Conservation (phyloP, 164 flowering plant genomes). For the Nymphaea thermarum region DNA sequence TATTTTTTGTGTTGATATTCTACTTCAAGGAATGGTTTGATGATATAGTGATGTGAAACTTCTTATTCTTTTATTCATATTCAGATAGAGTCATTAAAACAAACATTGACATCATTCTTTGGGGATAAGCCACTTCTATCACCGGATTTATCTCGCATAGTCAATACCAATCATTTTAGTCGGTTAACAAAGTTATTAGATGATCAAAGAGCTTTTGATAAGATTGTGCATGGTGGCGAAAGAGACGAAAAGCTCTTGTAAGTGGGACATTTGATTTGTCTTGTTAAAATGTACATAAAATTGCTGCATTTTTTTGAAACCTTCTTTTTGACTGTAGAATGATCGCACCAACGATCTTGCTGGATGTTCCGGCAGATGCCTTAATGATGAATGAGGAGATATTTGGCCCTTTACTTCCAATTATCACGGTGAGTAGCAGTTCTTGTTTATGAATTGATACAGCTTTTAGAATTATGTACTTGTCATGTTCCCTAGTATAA, state of each 20-base stretch:
- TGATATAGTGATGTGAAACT: background rate
- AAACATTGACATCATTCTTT: slow-evolving; percentile 27
- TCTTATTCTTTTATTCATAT: background rate
- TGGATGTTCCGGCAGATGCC: slow-evolving; percentile 75
- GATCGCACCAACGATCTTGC: slow-evolving; percentile 77
- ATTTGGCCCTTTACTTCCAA: slow-evolving; percentile 88
- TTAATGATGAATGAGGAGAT: slow-evolving; percentile 83
- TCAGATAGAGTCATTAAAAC: slow-evolving; percentile 55
- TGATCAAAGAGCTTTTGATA: slow-evolving; percentile 49
- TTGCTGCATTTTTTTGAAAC: background rate
- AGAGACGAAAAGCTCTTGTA: slow-evolving; percentile 53
- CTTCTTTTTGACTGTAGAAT: slow-evolving; percentile 26
- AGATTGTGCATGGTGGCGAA: slow-evolving; percentile 73
- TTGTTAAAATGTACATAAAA: background rate
- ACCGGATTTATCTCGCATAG: slow-evolving; percentile 36
- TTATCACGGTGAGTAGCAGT: slow-evolving; percentile 53
- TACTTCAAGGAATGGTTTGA: too few species aligned
- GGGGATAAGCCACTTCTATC: slow-evolving; percentile 38
- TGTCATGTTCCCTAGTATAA: too few species aligned
- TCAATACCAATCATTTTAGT: slow-evolving; percentile 43
- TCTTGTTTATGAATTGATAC: background rate
- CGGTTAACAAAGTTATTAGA: slow-evolving; percentile 39
- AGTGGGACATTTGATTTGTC: slow-evolving; percentile 1
- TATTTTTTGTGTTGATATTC: slow-evolving; percentile 8
- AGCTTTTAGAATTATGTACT: too few species aligned